Evolutionary conservation across 2,329 filamentous ascomycete species (phyloP), one percentile per base, ranked within the genome.

Genomic region (Claviceps fusiformis): DNA sequence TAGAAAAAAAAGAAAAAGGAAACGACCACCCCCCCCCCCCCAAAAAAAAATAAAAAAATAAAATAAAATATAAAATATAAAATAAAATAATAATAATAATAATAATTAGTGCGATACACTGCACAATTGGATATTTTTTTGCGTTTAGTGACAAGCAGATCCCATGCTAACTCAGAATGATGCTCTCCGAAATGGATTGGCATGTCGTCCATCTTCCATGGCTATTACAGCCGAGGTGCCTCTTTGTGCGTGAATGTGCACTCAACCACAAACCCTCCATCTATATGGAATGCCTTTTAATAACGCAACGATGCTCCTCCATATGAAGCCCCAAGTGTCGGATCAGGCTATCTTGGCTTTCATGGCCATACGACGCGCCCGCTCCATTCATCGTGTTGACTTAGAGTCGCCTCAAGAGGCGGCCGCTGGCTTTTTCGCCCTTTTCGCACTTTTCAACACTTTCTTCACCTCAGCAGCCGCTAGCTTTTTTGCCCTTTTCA

Each of bases 401-500:
- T 9, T 9, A 37, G 5, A 37, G 35, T 37, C 31, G 10, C 15
- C 10, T 45, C n/a, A 45, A 17, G 44, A 54, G 41, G 37, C 37
- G 7, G 27, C 35, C 19, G 37, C 47, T 10, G 33, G 9, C 27
- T 43, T 65, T 59, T 68, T 69, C 5, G 61, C 56, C 44, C 59
- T 56, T 43, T 68, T 33, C 1, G 19, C 19, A 19, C 19, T 19
- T 19, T 19, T 19, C 19, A 19, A 19, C 19, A 19, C 19, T 19
- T 19, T 19, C 19, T 19, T 19, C 19, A 19, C 19, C 19, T 19
- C 19, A 19, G 35, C 37, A 10, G 24, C 35, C 19, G 35, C 47
- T 9, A 33, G 10, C 27, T 43, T 65, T 9, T 68, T 69, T 5
- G 61, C 56, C 44, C 59, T 56, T 43, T 68, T 65, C 56, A 68